Percentiles rank a stretch among this genome's conserved stretches.
These are phyloP conservation scores for Gastrolobium villosum DNA, from an alignment of 306 rosid species.

Conservation along the genomic window DNA sequence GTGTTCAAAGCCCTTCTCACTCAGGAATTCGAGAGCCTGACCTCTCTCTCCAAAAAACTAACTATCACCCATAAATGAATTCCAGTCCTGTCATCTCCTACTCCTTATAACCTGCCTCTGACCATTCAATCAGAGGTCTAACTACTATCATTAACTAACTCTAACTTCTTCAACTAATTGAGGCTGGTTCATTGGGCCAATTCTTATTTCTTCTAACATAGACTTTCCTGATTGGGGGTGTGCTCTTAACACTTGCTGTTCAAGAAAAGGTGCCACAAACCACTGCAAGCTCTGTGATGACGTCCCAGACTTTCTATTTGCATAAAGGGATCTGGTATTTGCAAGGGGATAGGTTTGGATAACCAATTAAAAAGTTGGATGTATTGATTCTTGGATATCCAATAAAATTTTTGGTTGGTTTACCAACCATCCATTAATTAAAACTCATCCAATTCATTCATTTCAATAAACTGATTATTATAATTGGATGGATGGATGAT, in stretches of 20 bases:
- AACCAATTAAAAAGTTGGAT: neutral
- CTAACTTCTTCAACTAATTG: too few species aligned
- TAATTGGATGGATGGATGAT: neutral
- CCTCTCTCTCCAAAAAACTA: too few species aligned
- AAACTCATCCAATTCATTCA: neutral
- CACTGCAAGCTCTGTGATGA: neutral
- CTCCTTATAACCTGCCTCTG: too few species aligned
- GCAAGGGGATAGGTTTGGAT: neutral
- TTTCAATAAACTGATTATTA: neutral
- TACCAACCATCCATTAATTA: conserved; percentile 5
- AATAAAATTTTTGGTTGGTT: neutral
- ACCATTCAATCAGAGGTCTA: too few species aligned
- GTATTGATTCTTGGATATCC: neutral
- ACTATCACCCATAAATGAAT: too few species aligned
- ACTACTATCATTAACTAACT: too few species aligned
- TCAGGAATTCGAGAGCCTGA: too few species aligned
- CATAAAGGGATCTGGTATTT: conserved; percentile 14
- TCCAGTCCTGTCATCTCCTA: too few species aligned
- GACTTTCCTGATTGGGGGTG: too few species aligned
- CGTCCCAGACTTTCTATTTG: neutral
- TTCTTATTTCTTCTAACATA: too few species aligned
- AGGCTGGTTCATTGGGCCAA: too few species aligned
- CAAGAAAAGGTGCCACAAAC: conserved; percentile 3
- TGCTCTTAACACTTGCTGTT: neutral
- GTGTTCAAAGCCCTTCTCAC: too few species aligned